Evolutionary conservation across 805 yeast species (phyloP), one percentile per base, ranked within the genome.

Genomic region (Wickerhamiella kazuoi): DNA sequence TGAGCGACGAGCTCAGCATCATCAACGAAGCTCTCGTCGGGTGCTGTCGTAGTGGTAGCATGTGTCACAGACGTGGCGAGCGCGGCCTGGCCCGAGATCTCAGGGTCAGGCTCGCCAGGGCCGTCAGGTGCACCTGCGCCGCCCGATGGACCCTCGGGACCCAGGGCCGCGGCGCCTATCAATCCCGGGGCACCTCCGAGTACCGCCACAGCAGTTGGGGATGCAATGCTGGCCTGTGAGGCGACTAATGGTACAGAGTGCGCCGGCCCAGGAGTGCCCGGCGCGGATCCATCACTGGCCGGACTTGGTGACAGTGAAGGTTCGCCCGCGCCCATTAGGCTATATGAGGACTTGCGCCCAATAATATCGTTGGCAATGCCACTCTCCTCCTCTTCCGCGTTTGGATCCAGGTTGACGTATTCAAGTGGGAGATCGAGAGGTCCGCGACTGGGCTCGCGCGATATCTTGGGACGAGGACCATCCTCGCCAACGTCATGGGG

Each of bases 311-410:
- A 8, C 14, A 15, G 21, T 9, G 32, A 29, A 19, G 5, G 37
- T n/a, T 28, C 31, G 15, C 14, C 30, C n/a, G 37, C 14, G 13
- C 20, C 15, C n/a, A 28, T 20, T 17, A 42, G 35, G 17, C 40
- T 33, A 34, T 37, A 42, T 15, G 43, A 36, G 19, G 45, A 39
- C 17, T 37, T 37, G 29, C 45, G 43, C 30, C 45, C 45, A 21
- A 37, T 24, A 17, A 42, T 40, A 14, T 35, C 36, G 16, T 37
- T 28, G 31, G 29, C 26, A 6, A 23, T 36, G 17, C 35, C 38
- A 17, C 38, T 36, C 21, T 36, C 34, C 15, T 35, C 39, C 11
- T 21, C 31, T 4, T 29, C 29, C 15, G 20, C 29, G 3, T 21
- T 4, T 2, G 39, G 37, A 8, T 34, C 41, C 13, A 19, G 16